A percentile compares a stretch with the other conserved stretches of the same genome.
phyloP scores from a whole-genome alignment of 1,284 basidiomycete species.

The Ceratobasidium sp. region DNA sequence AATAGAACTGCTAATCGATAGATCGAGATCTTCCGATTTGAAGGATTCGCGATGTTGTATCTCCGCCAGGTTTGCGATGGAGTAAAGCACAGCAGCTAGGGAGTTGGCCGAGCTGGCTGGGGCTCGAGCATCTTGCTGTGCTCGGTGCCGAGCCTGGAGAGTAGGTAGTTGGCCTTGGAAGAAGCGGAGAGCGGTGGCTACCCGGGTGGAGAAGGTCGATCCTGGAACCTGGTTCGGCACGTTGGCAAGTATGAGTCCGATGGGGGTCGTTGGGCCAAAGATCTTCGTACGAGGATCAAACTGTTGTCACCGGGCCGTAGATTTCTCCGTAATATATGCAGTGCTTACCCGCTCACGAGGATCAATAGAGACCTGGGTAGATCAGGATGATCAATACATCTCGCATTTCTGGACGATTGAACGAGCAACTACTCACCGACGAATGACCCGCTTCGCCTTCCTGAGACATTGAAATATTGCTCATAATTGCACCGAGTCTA shows the following conservation, averaged over 20 bases:
- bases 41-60: neutral
- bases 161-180: neutral
- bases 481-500: no score
- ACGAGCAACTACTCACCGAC: no score
- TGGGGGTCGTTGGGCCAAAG: neutral
- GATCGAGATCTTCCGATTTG: neutral
- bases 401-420: no score
- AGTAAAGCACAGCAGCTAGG: neutral
- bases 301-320: neutral
- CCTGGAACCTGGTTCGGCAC: neutral
- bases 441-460: no score
- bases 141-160: neutral
- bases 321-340: neutral
- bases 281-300: neutral
- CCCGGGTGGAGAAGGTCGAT: neutral
- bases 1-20: neutral
- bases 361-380: neutral
- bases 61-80: neutral
- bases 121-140: neutral
- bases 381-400: no score
- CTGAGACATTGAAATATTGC: no score
- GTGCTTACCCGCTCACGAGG: neutral
- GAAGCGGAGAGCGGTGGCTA: neutral
- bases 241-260: neutral
- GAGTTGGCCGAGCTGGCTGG: neutral